These are phyloP conservation scores for Beauveria brongniartii DNA, from an alignment of 2,329 filamentous ascomycete genomes.

Conservation along the genomic window DNA sequence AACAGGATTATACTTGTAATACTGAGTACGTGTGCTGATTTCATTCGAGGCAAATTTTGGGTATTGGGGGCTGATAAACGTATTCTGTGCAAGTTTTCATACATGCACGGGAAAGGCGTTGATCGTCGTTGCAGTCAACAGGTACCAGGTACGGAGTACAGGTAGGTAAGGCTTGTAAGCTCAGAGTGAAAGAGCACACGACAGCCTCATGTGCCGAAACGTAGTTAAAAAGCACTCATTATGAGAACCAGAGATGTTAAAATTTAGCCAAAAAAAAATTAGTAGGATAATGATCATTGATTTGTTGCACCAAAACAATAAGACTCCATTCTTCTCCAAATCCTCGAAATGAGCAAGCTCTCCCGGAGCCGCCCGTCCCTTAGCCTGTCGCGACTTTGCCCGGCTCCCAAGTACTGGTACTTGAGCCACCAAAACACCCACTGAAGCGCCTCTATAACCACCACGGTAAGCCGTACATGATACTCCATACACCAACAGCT, in stretches of 20 bases:
- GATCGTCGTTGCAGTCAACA: background rate
- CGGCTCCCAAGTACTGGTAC: background rate
- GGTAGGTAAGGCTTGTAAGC: background rate
- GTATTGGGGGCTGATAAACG: too few relatives aligned
- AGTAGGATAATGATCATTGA: background rate
- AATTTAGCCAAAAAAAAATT: background rate
- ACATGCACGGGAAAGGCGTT: background rate
- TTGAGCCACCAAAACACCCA: too few relatives aligned
- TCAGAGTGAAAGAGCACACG: background rate
- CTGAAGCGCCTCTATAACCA: background rate
- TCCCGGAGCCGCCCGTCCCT: constrained; percentile 8
- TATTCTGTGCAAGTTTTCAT: too few relatives aligned
- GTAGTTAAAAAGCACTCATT: background rate
- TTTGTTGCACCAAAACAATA: background rate
- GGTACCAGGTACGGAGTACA: background rate
- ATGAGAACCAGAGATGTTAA: background rate
- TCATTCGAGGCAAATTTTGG: too few relatives aligned
- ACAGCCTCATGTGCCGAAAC: background rate
- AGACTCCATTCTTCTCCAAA: constrained; percentile 4
- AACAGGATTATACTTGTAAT: too few relatives aligned
- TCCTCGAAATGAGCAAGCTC: background rate
- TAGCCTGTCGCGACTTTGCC: constrained; percentile 5
- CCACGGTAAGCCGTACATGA: too few relatives aligned
- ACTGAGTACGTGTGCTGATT: too few relatives aligned
- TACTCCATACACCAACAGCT: too few relatives aligned